phyloP scores from a whole-genome alignment of 2,329 filamentous ascomycete genomes.

The Xylaria multiplex region DNA sequence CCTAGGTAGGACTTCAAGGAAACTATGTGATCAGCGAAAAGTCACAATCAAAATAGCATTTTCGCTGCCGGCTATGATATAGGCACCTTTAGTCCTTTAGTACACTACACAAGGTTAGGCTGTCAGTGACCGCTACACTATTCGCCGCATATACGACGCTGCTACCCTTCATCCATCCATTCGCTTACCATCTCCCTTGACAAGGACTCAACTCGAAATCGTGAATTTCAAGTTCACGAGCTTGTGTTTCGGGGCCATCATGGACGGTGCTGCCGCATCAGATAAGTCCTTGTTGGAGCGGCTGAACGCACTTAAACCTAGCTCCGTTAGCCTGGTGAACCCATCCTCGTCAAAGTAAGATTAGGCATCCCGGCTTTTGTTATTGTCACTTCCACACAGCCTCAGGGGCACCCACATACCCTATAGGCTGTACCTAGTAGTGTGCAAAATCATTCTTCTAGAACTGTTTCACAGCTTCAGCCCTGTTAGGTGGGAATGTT shows the following conservation, averaged over 20 bases:
- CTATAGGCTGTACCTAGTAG: not conserved
- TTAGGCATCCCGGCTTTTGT: conserved; percentile 21
- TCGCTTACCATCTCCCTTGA: not conserved
- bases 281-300: conserved; percentile 64
- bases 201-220: not conserved
- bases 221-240: not conserved
- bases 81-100: not conserved
- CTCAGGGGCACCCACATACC: not conserved
- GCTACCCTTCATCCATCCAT: not conserved
- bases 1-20: not conserved
- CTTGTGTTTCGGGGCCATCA: conserved; percentile 31
- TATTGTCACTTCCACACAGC: conserved; percentile 15
- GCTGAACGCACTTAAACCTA: conserved; percentile 62
- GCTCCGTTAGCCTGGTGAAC: conserved; percentile 48
- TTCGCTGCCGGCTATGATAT: not conserved
- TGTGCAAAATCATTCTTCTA: not conserved
- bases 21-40: not conserved
- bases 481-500: conserved; percentile 11
- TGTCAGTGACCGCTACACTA: not conserved
- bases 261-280: conserved; percentile 39
- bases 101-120: not conserved
- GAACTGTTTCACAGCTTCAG: not conserved
- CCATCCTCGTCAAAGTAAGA: conserved; percentile 54
- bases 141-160: not conserved
- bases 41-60: not conserved